These are phyloP conservation scores for Orbilia blumenaviensis DNA, from an alignment of 2,329 filamentous ascomycete species.

Conservation along the genomic window DNA sequence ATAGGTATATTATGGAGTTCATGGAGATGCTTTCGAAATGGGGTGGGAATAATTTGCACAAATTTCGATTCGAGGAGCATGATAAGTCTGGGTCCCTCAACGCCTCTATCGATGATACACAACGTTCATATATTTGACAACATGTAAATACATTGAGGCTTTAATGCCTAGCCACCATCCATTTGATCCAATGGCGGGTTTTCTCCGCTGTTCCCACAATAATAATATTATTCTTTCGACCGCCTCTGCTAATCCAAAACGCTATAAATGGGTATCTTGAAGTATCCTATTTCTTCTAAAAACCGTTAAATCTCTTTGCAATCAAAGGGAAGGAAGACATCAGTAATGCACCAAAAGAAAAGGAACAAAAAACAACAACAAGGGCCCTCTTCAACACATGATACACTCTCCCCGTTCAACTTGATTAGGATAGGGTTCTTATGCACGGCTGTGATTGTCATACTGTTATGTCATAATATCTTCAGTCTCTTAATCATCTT, in stretches of 20 bases:
- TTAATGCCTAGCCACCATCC: too few relatives aligned
- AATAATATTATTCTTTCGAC: not conserved
- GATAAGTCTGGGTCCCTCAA: not conserved
- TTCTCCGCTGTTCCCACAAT: not conserved
- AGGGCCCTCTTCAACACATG: not conserved
- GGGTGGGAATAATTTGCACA: not conserved
- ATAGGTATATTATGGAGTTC: not conserved
- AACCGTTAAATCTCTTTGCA: slow-evolving; percentile 31
- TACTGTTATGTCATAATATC: slow-evolving; percentile 14
- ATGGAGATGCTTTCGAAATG: not conserved
- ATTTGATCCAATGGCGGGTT: not conserved
- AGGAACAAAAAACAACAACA: too few relatives aligned
- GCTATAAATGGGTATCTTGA: slow-evolving; percentile 43
- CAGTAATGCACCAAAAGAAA: not conserved
- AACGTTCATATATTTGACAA: too few relatives aligned
- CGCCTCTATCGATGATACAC: not conserved
- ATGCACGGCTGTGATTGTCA: slow-evolving; percentile 9
- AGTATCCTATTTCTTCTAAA: slow-evolving; percentile 26
- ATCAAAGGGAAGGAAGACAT: not conserved
- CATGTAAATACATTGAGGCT: too few relatives aligned
- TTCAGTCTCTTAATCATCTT: not conserved
- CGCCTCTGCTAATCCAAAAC: slow-evolving; percentile 7
- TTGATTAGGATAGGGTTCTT: slow-evolving; percentile 3
- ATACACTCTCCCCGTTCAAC: not conserved
- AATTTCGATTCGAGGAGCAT: not conserved